phyloP scores from a whole-genome alignment of 2,329 filamentous ascomycete species.

The Trichoderma sp. region DNA sequence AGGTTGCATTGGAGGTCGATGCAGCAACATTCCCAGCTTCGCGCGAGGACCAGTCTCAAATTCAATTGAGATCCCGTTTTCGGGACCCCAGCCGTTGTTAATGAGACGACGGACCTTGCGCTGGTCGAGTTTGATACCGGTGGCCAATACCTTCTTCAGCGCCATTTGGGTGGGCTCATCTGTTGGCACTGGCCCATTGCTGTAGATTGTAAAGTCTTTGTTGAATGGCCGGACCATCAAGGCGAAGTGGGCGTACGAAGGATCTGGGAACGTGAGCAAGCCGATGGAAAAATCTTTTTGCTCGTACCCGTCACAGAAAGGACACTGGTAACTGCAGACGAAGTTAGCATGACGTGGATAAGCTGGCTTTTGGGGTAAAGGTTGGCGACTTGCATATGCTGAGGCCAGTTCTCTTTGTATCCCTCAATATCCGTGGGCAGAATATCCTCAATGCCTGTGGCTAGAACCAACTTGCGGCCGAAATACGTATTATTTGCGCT shows the following conservation, averaged over 20 bases:
- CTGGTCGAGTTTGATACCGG: slow-evolving; percentile 39
- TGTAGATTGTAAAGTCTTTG: slow-evolving; percentile 49
- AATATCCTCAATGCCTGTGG: slow-evolving; percentile 52
- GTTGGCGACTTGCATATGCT: slow-evolving; percentile 38
- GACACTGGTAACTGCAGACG: slow-evolving; percentile 43
- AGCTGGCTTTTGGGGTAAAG: background rate
- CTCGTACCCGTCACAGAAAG: slow-evolving; percentile 61
- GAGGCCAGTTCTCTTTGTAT: slow-evolving; percentile 41
- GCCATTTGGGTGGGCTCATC: slow-evolving; percentile 5
- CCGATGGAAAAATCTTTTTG: slow-evolving; percentile 48
- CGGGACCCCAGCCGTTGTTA: background rate
- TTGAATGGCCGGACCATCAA: slow-evolving; percentile 46
- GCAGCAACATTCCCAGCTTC: slow-evolving; percentile 42
- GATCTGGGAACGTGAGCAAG: slow-evolving; percentile 43
- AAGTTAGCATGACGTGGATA: background rate
- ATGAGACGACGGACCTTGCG: slow-evolving; percentile 35
- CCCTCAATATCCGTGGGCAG: slow-evolving; percentile 47
- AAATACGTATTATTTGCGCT: slow-evolving; percentile 41
- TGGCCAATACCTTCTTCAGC: slow-evolving; percentile 29
- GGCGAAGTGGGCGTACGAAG: slow-evolving; percentile 37
- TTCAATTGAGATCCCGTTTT: slow-evolving; percentile 34
- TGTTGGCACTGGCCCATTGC: slow-evolving; percentile 37
- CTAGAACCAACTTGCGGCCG: slow-evolving; percentile 55
- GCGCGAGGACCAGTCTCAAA: slow-evolving; percentile 40
- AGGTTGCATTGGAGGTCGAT: slow-evolving; percentile 37